Evolutionary conservation across 2,329 filamentous ascomycete species (phyloP).

Genomic region (Aspergillus costaricaensis): DNA sequence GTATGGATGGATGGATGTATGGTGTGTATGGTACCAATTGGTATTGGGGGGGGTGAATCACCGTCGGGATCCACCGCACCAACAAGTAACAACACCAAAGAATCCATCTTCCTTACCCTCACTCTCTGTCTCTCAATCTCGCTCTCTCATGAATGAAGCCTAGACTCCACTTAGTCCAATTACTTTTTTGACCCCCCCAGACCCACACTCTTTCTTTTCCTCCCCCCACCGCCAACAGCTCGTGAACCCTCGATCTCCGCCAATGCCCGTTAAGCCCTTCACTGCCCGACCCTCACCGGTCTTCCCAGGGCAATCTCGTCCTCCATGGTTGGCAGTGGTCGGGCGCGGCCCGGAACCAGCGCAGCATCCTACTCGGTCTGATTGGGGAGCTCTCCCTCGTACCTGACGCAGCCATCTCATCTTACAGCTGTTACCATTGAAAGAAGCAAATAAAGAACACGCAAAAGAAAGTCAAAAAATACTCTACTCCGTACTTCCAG

Average conservation of each 20-base stretch:
- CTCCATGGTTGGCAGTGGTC: neutral
- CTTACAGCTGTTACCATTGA: neutral
- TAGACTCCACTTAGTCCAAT: too few species aligned
- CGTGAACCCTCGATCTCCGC: constrained; percentile 1
- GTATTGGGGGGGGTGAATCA: neutral
- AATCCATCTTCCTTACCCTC: too few species aligned
- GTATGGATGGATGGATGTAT: neutral
- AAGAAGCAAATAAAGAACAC: neutral
- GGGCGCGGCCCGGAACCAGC: neutral
- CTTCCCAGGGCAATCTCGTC: neutral
- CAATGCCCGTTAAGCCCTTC: neutral
- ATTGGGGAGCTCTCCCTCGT: neutral
- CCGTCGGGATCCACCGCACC: too few species aligned
- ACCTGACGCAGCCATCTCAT: neutral
- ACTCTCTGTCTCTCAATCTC: too few species aligned
- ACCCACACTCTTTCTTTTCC: neutral
- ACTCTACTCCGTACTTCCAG: neutral
- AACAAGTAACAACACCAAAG: too few species aligned
- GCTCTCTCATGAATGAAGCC: too few species aligned
- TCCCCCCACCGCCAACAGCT: neutral
- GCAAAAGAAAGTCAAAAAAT: too few species aligned
- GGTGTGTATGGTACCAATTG: neutral
- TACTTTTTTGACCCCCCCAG: neutral
- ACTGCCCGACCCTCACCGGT: constrained; percentile 2
- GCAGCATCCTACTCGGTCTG: neutral